Percentiles rank a stretch among this genome's conserved stretches.
These are phyloP conservation scores for Hypomyces rosellus DNA, from an alignment of 2,329 filamentous ascomycete genomes.

Conservation along the genomic window DNA sequence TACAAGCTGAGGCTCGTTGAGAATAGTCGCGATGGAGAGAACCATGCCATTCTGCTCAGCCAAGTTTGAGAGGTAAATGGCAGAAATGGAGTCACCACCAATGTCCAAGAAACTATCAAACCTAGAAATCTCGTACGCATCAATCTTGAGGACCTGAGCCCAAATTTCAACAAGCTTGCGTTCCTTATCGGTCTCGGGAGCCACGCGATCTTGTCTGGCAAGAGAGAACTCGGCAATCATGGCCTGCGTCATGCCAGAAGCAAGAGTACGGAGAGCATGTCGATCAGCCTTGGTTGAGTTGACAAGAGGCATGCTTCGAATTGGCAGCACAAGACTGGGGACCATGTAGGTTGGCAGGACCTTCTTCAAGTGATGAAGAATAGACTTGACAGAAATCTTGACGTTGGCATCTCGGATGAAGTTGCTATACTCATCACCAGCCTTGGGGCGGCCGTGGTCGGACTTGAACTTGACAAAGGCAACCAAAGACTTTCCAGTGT, in stretches of 20 bases:
- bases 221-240: slow-evolving; percentile 1
- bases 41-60: slow-evolving; percentile 8
- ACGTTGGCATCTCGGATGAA: background rate
- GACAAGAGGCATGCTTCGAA: slow-evolving; percentile 6
- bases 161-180: background rate
- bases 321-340: slow-evolving; percentile 5
- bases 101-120: slow-evolving; percentile 14
- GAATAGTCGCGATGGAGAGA: slow-evolving; percentile 10
- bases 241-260: background rate
- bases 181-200: slow-evolving; percentile 4
- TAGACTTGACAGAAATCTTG: background rate
- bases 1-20: slow-evolving; percentile 11
- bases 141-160: background rate
- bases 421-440: background rate
- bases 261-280: background rate
- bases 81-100: slow-evolving; percentile 15
- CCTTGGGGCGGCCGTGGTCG: background rate
- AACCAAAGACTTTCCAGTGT: background rate
- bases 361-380: background rate
- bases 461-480: background rate
- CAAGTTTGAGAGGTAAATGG: slow-evolving; percentile 11
- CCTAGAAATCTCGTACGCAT: slow-evolving; percentile 4
- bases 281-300: slow-evolving; percentile 10
- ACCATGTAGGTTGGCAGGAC: slow-evolving; percentile 6
- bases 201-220: background rate